Evolutionary conservation across 495 filamentous ascomycete species (phyloP).

Genomic region (Aspergillus bridgeri): DNA sequence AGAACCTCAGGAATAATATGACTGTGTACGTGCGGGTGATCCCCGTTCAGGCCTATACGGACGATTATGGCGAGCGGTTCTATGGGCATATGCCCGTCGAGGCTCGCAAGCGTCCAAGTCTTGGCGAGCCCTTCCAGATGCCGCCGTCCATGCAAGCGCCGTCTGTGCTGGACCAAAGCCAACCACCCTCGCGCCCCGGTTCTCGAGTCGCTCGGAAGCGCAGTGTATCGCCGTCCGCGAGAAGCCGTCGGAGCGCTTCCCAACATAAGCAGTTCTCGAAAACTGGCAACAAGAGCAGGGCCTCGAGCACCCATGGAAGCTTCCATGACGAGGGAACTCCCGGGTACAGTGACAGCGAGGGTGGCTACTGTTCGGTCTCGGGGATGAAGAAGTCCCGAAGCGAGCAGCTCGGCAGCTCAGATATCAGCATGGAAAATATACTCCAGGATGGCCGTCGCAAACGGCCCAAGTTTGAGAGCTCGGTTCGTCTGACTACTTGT

Average conservation of each 20-base stretch:
- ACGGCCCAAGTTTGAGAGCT: slow-evolving; percentile 95
- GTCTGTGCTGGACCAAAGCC: slow-evolving; percentile 49
- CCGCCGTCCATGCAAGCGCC: slow-evolving; percentile 45
- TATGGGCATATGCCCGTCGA: slow-evolving; percentile 40
- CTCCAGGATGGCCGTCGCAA: slow-evolving; percentile 94
- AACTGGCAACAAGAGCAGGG: slow-evolving; percentile 63
- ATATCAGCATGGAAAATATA: slow-evolving; percentile 97
- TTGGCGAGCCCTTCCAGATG: slow-evolving; percentile 57
- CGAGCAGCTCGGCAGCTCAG: slow-evolving; percentile 85
- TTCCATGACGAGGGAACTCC: slow-evolving; percentile 61
- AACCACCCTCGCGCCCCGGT: slow-evolving; percentile 60
- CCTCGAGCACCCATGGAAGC: slow-evolving; percentile 62
- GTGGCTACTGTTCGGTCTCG: slow-evolving; percentile 64
- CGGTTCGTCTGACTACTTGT: slow-evolving; percentile 57
- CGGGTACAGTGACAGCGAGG: slow-evolving; percentile 79
- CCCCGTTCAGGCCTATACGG: slow-evolving; percentile 48
- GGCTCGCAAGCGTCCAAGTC: slow-evolving; percentile 45
- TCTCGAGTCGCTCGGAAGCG: slow-evolving; percentile 68
- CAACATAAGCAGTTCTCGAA: slow-evolving; percentile 68
- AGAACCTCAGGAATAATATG: slow-evolving; percentile 89
- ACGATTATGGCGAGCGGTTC: slow-evolving; percentile 36
- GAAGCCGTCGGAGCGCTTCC: slow-evolving; percentile 76
- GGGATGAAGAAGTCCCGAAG: slow-evolving; percentile 68
- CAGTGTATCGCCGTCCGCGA: slow-evolving; percentile 78
- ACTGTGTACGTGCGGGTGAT: slow-evolving; percentile 84